phyloP scores from a whole-genome alignment of 768 basidiomycete genomes.

The Phanerodontia chrysosporium region DNA sequence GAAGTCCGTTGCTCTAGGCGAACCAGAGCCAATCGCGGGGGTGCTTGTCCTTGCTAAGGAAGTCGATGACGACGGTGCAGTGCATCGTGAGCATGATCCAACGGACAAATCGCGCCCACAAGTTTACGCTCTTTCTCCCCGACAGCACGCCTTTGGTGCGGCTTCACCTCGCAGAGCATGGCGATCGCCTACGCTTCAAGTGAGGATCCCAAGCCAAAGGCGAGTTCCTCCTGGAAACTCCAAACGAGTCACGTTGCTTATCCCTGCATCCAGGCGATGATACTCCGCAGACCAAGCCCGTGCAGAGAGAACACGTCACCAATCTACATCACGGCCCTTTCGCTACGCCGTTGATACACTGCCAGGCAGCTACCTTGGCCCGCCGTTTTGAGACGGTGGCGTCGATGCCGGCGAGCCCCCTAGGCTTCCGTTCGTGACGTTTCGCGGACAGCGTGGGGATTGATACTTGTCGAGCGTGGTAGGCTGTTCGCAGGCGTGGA shows the following conservation, averaged over 20 bases:
- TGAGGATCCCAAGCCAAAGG: conserved; percentile 52
- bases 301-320: conserved; percentile 17
- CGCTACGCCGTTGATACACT: conserved; percentile 19
- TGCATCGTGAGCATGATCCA: conserved; percentile 24
- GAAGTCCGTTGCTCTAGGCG: conserved; percentile 28
- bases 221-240: conserved; percentile 28
- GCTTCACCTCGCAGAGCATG: conserved; percentile 81
- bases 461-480: conserved; percentile 12
- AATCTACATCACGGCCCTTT: conserved; percentile 56
- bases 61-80: conserved; percentile 22
- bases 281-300: conserved; percentile 28
- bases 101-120: background rate
- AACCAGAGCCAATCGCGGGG: conserved; percentile 52
- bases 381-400: background rate
- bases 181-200: conserved; percentile 69
- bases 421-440: conserved; percentile 3
- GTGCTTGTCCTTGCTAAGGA: conserved; percentile 58
- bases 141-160: conserved; percentile 73
- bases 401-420: background rate
- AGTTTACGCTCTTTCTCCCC: too few relatives aligned
- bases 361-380: background rate
- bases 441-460: background rate
- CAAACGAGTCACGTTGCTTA: background rate
- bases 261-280: conserved; percentile 26
- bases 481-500: conserved; percentile 8